phyloP scores from a whole-genome alignment of 2,329 filamentous ascomycete genomes.

The Stagonosporopsis tanaceti region DNA sequence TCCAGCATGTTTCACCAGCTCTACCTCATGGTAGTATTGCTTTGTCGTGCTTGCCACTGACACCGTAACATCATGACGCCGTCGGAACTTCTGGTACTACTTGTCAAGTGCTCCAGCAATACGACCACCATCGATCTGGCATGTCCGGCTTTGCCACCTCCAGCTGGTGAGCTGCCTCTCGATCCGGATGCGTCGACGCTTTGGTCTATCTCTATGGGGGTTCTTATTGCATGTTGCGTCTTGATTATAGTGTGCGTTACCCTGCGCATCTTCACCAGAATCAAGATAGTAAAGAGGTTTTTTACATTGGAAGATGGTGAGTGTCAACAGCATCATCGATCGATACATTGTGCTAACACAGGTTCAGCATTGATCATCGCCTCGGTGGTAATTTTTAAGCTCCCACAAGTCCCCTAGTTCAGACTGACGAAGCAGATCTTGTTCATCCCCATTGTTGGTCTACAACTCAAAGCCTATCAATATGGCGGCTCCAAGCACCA shows the following conservation, averaged over 20 bases:
- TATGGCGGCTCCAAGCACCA: conserved; percentile 20
- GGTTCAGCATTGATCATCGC: not conserved
- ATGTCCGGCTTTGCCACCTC: conserved; percentile 22
- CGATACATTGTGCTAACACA: not conserved
- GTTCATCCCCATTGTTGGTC: conserved; percentile 13
- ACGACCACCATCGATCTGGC: not conserved
- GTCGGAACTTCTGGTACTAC: not conserved
- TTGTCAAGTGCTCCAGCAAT: not conserved
- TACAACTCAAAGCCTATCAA: conserved; percentile 8
- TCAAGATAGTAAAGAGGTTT: not conserved
- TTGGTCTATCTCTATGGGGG: conserved; percentile 4
- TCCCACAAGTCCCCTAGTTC: not conserved
- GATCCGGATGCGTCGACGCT: conserved; percentile 15
- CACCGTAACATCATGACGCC: conserved; percentile 3
- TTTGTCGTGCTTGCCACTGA: not conserved
- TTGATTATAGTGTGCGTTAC: not conserved
- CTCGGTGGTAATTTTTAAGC: not conserved
- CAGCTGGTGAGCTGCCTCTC: conserved; percentile 17
- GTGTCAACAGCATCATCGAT: not conserved
- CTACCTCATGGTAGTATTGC: not conserved
- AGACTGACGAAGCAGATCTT: not conserved
- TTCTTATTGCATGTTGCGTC: not conserved
- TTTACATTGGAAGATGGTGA: conserved; percentile 1
- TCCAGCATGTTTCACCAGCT: not conserved
- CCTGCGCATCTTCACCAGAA: not conserved